phyloP scores from a whole-genome alignment of 805 yeast genomes.

The Kluyveromyces aestuarii region DNA sequence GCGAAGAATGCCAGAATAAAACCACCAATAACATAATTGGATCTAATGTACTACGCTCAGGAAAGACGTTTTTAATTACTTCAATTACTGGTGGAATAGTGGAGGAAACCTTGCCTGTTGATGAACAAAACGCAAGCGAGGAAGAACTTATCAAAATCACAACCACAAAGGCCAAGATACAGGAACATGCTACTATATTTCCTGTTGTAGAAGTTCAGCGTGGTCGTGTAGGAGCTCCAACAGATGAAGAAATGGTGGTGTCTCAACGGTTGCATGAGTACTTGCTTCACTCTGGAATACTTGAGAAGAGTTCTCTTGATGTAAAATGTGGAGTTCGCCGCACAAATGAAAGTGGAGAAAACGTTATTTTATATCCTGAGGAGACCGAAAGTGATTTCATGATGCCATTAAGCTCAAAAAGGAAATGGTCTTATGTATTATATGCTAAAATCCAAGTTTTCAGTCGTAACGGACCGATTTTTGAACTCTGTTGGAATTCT shows the following conservation, averaged over 20 bases:
- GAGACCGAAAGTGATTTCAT: conserved; percentile 25
- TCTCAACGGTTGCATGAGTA: conserved; percentile 58
- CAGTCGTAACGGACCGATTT: conserved; percentile 73
- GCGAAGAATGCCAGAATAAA: conserved; percentile 22
- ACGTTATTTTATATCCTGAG: conserved; percentile 39
- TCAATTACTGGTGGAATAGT: conserved; percentile 60
- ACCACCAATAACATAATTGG: conserved; percentile 40
- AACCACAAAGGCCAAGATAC: conserved; percentile 16
- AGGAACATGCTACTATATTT: conserved; percentile 39
- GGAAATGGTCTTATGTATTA: conserved; percentile 48
- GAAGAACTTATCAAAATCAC: conserved; percentile 18
- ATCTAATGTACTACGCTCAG: conserved; percentile 58
- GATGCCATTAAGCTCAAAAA: conserved; percentile 30
- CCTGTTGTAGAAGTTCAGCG: conserved; percentile 71
- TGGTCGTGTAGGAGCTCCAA: conserved; percentile 73
- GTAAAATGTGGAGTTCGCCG: conserved; percentile 35
- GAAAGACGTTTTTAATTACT: conserved; percentile 66
- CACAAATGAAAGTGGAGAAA: conserved; percentile 41
- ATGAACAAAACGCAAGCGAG: conserved; percentile 35
- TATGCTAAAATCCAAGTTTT: conserved; percentile 70
- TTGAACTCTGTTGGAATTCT: conserved; percentile 68
- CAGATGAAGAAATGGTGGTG: conserved; percentile 73
- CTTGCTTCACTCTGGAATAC: conserved; percentile 46
- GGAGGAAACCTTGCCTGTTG: conserved; percentile 41
- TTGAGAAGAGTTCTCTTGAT: conserved; percentile 42